Conservation (phyloP, 345 rosid genomes). For the Syzygium oleosum region DNA sequence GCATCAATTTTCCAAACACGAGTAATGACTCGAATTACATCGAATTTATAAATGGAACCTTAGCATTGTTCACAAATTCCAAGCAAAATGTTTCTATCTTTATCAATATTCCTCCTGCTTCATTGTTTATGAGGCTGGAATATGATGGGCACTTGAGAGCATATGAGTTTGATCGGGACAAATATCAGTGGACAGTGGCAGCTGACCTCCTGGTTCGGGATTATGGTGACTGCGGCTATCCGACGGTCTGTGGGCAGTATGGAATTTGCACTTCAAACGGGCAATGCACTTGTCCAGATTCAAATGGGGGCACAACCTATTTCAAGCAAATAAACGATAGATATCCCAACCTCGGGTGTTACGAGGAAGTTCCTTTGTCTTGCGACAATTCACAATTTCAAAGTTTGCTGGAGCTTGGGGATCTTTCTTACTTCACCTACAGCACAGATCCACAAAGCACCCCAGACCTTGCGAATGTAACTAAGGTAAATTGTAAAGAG, state of each 20-base stretch:
- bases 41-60: constrained; percentile 1
- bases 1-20: not conserved
- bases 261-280: not conserved
- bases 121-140: constrained; percentile 5
- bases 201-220: not conserved
- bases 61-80: not conserved
- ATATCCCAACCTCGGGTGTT: not conserved
- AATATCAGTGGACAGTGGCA: not conserved
- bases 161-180: constrained; percentile 2
- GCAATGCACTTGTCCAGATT: not conserved
- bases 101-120: not conserved
- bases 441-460: not conserved
- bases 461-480: not conserved
- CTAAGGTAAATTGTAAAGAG: not conserved
- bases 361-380: not conserved
- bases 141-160: constrained; percentile 20
- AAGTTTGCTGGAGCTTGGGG: not conserved
- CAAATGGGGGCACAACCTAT: not conserved
- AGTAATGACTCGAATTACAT: not conserved
- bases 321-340: not conserved
- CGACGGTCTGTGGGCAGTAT: not conserved
- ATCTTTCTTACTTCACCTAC: not conserved
- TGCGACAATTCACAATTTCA: not conserved
- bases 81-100: not conserved
- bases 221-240: not conserved